phyloP scores from a whole-genome alignment of 257 asterid genomes.

The Solanum clarkiae region DNA sequence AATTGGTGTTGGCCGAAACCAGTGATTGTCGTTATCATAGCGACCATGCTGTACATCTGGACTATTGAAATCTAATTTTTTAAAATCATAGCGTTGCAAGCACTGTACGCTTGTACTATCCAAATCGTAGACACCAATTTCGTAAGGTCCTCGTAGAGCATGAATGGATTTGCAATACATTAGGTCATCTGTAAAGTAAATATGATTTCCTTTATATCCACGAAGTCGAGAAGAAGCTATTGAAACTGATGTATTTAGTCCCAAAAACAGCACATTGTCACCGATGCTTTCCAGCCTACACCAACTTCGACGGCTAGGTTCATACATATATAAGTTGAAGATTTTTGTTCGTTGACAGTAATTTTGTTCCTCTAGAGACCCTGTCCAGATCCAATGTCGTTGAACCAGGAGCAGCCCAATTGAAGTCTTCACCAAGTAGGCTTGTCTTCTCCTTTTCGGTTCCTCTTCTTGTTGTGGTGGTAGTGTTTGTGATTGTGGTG shows the following conservation, averaged over 20 bases:
- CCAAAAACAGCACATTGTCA: background rate
- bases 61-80: too few relatives aligned
- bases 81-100: background rate
- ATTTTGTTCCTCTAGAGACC: background rate
- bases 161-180: background rate
- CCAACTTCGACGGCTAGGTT: background rate
- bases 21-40: background rate
- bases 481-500: background rate
- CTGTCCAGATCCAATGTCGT: background rate
- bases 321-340: background rate
- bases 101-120: background rate
- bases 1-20: background rate
- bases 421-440: background rate
- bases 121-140: background rate
- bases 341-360: background rate
- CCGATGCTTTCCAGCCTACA: background rate
- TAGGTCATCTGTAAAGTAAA: background rate
- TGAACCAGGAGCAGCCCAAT: background rate
- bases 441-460: background rate
- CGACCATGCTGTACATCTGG: background rate
- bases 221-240: background rate
- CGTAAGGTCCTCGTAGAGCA: background rate
- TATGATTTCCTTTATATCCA: background rate
- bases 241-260: background rate
- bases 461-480: background rate